Evolutionary conservation across 1,284 basidiomycete genomes (phyloP).

Genomic region (Boletus putidus): DNA sequence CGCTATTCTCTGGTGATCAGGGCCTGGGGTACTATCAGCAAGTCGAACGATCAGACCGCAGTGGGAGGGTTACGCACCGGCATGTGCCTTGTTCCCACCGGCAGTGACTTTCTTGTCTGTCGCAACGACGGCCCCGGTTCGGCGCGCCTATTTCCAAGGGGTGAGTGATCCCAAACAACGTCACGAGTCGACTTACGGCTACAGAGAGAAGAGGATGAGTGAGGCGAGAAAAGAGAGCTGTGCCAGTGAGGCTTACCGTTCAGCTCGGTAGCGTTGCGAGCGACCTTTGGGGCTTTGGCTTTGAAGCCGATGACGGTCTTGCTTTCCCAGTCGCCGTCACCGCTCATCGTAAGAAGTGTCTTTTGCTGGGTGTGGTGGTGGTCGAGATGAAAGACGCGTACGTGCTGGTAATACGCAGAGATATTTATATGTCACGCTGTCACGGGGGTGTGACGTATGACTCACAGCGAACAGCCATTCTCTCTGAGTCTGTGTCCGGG

Average conservation of each 20-base stretch:
- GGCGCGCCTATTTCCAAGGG: conserved; percentile 54
- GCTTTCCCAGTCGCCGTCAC: conserved; percentile 64
- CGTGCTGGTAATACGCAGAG: not conserved
- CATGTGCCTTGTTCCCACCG: conserved; percentile 72
- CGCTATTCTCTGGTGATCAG: conserved; percentile 91
- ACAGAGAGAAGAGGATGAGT: conserved; percentile 15
- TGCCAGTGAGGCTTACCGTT: conserved; percentile 54
- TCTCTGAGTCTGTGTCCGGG: no score
- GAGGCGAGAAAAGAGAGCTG: not conserved
- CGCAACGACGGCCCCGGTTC: conserved; percentile 68
- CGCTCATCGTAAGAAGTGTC: conserved; percentile 46
- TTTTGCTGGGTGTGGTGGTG: conserved; percentile 15
- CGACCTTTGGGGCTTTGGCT: conserved; percentile 66
- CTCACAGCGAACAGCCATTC: no score
- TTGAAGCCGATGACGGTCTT: conserved; percentile 79
- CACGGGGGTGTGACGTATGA: not conserved
- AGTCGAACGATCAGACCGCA: conserved; percentile 1
- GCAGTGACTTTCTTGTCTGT: conserved; percentile 74
- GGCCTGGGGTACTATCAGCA: conserved; percentile 48
- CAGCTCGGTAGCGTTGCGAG: conserved; percentile 66
- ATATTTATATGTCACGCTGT: not conserved
- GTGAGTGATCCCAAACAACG: not conserved
- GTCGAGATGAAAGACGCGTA: conserved; percentile 18
- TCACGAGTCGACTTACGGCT: conserved; percentile 51
- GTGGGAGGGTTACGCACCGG: conserved; percentile 46